Evolutionary conservation across 1,284 basidiomycete species (phyloP).

Genomic region (Austropuccinia psidii): DNA sequence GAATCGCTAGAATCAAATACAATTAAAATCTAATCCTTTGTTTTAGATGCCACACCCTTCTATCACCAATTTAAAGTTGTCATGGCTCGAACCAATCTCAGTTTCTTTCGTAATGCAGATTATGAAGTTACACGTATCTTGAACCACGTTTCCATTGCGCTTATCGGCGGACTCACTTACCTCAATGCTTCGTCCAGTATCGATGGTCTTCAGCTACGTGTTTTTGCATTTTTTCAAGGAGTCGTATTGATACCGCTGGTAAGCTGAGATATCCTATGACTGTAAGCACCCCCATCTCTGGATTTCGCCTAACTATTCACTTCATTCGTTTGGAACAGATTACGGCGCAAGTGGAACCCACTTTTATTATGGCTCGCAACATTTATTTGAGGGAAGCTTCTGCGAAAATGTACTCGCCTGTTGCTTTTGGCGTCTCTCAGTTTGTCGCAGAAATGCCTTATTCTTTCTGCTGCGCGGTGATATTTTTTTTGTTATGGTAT

Average conservation of each 20-base stretch:
- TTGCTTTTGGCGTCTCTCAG: slow-evolving; percentile 74
- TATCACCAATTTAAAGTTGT: slow-evolving; percentile 69
- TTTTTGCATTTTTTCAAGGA: slow-evolving; percentile 57
- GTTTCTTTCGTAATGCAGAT: slow-evolving; percentile 73
- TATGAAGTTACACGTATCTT: slow-evolving; percentile 74
- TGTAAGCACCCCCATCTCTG: slow-evolving; percentile 47
- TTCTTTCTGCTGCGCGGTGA: slow-evolving; percentile 58
- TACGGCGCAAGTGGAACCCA: slow-evolving; percentile 71
- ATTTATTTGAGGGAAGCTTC: slow-evolving; percentile 60
- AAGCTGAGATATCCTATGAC: slow-evolving; percentile 48
- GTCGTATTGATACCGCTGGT: slow-evolving; percentile 10
- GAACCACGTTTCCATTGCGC: slow-evolving; percentile 55
- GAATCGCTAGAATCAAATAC: neutral
- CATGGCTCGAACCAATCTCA: slow-evolving; percentile 62
- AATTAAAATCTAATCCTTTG: slow-evolving; percentile 59
- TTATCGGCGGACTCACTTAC: slow-evolving; percentile 76
- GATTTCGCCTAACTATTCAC: slow-evolving; percentile 29
- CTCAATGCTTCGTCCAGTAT: slow-evolving; percentile 63
- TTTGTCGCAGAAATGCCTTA: slow-evolving; percentile 74
- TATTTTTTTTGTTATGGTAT: slow-evolving; percentile 62
- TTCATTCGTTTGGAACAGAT: slow-evolving; percentile 57
- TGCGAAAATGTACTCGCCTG: slow-evolving; percentile 64
- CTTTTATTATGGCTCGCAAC: slow-evolving; percentile 71
- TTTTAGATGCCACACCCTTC: slow-evolving; percentile 62
- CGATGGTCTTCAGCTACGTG: slow-evolving; percentile 70